These are phyloP conservation scores for Hanseniaspora osmophila DNA, from an alignment of 805 yeast genomes.

Conservation along the genomic window DNA sequence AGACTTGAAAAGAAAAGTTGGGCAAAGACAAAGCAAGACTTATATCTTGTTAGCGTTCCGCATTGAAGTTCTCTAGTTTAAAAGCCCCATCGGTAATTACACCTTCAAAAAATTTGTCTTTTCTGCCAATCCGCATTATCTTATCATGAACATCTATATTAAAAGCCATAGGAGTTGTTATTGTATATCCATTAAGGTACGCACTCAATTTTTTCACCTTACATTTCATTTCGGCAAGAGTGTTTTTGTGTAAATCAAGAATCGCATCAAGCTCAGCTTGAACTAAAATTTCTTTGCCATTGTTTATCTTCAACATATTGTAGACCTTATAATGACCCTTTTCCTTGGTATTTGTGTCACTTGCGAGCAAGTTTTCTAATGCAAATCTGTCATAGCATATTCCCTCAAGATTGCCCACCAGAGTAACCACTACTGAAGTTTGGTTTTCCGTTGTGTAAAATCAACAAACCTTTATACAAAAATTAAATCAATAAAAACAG, in stretches of 20 bases:
- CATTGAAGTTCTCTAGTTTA: no score
- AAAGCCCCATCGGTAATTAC: no score
- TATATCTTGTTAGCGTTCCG: no score
- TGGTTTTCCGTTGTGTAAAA: not conserved
- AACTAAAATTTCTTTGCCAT: constrained; percentile 12
- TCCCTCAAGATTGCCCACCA: constrained; percentile 7
- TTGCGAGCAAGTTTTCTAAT: constrained; percentile 16
- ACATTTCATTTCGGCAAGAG: constrained; percentile 21
- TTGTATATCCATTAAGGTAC: no score
- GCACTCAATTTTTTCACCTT: constrained; percentile 5
- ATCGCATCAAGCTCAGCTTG: constrained; percentile 22
- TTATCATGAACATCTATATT: no score
- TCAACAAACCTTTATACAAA: not conserved
- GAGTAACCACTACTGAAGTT: constrained; percentile 8
- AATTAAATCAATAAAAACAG: not conserved
- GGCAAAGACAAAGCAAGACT: no score
- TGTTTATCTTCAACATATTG: constrained; percentile 10
- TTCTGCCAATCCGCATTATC: no score
- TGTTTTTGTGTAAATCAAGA: constrained; percentile 9
- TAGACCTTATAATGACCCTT: no score
- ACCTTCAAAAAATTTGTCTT: no score
- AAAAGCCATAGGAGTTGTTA: no score
- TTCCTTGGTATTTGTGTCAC: constrained; percentile 4
- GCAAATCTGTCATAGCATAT: constrained; percentile 21
- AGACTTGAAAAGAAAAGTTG: no score